Evolutionary conservation across 345 rosid genomes (phyloP), one percentile per base, ranked within the genome.

Genomic region (Angophora floribunda): DNA sequence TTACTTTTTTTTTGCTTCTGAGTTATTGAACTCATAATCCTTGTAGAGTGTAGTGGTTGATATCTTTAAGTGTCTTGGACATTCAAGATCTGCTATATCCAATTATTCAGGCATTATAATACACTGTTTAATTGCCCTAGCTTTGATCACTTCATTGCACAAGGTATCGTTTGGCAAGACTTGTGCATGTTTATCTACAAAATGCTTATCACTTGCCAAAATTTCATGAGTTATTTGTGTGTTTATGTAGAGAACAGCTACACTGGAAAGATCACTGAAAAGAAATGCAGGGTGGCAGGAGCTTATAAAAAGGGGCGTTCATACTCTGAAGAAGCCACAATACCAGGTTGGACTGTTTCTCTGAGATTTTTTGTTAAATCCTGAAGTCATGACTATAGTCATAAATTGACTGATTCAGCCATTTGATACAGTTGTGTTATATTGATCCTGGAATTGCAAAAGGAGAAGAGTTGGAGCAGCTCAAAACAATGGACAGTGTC

Each of bases 391-490:
- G 82, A 36, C 49, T 75, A 41, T 41, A 10, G 84, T 41, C 49
- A 49, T 75, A 14, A 36, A 36, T 75, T 41, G 28, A 49, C 84
- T 75, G 84, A 75, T 36, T 41, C 49, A 75, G 41, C 41, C 84
- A 41, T 55, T 57, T 86, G 7, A 87, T 90, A 65, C 96, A 96
- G 97, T 89, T 94, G 63, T 95, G 95, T 88, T 95, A 94, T 88
- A 94, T 97, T 84, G 98, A 97, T 89, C 89, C 91, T 82, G 99
- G 97, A 89, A 92, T 95, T 86, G 95, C 96, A 47, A 90, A 85
- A 79, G 92, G 91, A 86, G 96, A 92, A 87, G 99, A 97, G 93
- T 89, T 94, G 93, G 94, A 94, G 91, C 94, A 94, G 92, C 97
- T 97, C 85, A 96, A 94, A 93, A 93, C 92, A 87, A 90, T 97